Conservation (phyloP, 2,329 filamentous ascomycete genomes). For the Beauveria medogensis region DNA sequence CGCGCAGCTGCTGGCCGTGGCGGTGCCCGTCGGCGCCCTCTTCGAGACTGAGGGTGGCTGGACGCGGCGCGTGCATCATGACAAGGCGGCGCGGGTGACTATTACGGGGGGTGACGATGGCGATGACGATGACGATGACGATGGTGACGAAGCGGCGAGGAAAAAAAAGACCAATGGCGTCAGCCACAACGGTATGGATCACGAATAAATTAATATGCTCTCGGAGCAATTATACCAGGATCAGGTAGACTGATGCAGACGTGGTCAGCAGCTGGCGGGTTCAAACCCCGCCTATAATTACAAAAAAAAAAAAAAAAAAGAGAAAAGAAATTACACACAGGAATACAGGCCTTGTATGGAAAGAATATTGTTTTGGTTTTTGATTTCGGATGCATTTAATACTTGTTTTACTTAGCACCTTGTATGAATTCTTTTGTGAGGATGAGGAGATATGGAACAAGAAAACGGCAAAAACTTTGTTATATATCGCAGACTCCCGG, state of each 20-base stretch:
- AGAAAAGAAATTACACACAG: neutral
- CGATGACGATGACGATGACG: neutral
- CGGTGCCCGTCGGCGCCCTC: slow-evolving; percentile 28
- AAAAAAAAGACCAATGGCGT: neutral
- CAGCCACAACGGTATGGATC: neutral
- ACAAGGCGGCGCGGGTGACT: neutral
- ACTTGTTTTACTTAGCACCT: neutral
- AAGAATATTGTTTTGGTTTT: neutral
- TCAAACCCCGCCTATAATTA: neutral
- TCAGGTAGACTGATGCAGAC: neutral
- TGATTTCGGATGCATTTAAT: neutral
- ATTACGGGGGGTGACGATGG: neutral
- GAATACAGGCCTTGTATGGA: neutral
- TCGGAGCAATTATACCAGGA: neutral
- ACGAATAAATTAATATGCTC: neutral
- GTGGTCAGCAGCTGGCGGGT: neutral
- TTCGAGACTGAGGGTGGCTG: slow-evolving; percentile 28
- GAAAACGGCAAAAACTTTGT: neutral
- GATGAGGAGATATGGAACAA: neutral
- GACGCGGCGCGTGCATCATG: slow-evolving; percentile 13
- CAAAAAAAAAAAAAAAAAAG: neutral
- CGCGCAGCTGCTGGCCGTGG: slow-evolving; percentile 33
- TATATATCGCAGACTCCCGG: neutral
- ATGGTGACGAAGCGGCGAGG: neutral
- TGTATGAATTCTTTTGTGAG: neutral